Base-by-base conservation (phyloP, 1,284 basidiomycete genomes). In the Agaricales sp. region DNA sequence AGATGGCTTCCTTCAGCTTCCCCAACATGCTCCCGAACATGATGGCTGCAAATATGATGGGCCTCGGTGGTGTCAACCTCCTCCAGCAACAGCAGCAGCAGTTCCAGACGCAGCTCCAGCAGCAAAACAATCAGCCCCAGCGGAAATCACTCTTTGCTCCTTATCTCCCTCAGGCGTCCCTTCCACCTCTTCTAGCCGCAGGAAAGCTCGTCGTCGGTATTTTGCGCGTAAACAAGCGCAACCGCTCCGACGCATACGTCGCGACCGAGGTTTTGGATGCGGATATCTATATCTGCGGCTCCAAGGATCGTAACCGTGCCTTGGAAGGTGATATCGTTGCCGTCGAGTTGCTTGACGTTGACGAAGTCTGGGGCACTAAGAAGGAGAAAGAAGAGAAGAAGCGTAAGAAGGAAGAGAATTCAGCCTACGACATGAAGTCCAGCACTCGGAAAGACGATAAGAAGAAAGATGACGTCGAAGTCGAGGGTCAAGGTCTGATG, bases 391-490 rank as follows among this genome's bases (percentile, higher is more conserved):
- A n/a, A n/a, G n/a, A n/a, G n/a, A n/a, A n/a, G n/a, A n/a, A n/a
- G n/a, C n/a, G 92, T 61, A 96, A 96, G 70, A 99, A 99, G 78
- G 96, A 99, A 69, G 96, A 99, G 70, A 94, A 94, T 61, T 84
- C 91, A 16, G 88, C 89, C 0, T 96, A 92, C 64, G 91, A 93
- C 59, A 60, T 83, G 50, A 90, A 86, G 64, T 77, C 81, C 11
- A 74, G 72, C 47, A 75, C 75, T 46, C 87, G 93, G 61, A 93
- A 90, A 70, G 88, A 94, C 57, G 96, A 99, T 73, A 99, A 99
- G 80, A 98, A 98, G 77, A 97, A 97, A 70, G 96, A 99, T 61
- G 96, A 99, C 59, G 93, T 99, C 22, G 96, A 99, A 64, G 96
- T 99, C 26, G 96, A 99, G 70, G 96, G 96, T 4, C 95, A 98